Evolutionary conservation across 2,329 filamentous ascomycete genomes (phyloP).

Genomic region (Tolypocladium inflatum): DNA sequence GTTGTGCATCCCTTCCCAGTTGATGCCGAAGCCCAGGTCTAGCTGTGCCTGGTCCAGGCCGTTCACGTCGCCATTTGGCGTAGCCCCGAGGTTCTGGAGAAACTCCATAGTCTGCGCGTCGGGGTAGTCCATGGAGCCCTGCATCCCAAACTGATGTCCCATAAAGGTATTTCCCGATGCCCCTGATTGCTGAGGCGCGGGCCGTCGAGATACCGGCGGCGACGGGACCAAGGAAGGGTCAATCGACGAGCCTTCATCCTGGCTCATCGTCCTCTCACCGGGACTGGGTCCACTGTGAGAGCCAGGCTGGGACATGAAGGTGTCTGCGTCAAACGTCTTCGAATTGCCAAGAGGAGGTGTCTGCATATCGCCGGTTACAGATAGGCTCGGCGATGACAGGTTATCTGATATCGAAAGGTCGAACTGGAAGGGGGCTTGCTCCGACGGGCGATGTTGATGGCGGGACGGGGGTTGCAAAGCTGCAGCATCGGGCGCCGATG

Average conservation of each 20-base stretch:
- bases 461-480: conserved; percentile 10
- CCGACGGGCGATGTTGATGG: conserved; percentile 18
- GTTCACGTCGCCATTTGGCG: conserved; percentile 20
- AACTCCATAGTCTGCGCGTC: conserved; percentile 47
- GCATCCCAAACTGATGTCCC: conserved; percentile 22
- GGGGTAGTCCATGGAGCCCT: conserved; percentile 27
- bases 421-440: conserved; percentile 22
- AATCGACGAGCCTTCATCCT: conserved; percentile 16
- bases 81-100: conserved; percentile 33
- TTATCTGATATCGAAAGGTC: conserved; percentile 28
- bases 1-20: conserved; percentile 53
- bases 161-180: conserved; percentile 18
- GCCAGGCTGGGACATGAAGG: conserved; percentile 20
- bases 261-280: conserved; percentile 16
- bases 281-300: conserved; percentile 19
- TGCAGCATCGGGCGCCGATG: conserved; percentile 16
- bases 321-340: conserved; percentile 24
- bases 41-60: conserved; percentile 37
- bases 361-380: conserved; percentile 25
- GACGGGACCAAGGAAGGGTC: conserved; percentile 38
- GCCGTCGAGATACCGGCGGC: conserved; percentile 26
- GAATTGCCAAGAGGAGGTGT: conserved; percentile 29
- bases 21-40: conserved; percentile 58
- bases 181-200: conserved; percentile 23
- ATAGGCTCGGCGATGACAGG: conserved; percentile 30